These are phyloP conservation scores for Corylus heterophylla DNA, from an alignment of 306 rosid species.

Conservation along the genomic window DNA sequence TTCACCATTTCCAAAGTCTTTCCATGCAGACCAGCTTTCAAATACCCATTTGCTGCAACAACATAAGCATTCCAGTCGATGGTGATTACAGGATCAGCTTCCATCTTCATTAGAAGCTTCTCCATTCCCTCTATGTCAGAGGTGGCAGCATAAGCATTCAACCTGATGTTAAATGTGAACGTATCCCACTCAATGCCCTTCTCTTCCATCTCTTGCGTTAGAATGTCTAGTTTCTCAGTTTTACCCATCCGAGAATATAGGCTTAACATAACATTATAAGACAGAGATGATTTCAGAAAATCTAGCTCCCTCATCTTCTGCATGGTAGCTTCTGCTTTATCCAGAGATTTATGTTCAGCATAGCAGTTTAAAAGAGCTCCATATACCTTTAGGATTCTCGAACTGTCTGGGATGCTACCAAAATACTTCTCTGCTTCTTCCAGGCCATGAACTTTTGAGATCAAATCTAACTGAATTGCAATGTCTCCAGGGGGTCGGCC, in stretches of 20 bases:
- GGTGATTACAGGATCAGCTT: slow-evolving; percentile 45
- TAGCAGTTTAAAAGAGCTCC: slow-evolving; percentile 64
- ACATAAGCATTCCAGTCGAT: slow-evolving; percentile 49
- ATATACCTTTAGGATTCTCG: slow-evolving; percentile 40
- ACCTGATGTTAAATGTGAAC: slow-evolving; percentile 42
- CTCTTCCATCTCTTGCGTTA: slow-evolving; percentile 59
- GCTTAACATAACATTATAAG: slow-evolving; percentile 55
- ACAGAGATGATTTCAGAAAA: slow-evolving; percentile 19
- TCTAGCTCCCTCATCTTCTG: slow-evolving; percentile 45
- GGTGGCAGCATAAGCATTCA: slow-evolving; percentile 47
- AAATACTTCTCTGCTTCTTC: slow-evolving; percentile 63
- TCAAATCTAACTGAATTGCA: slow-evolving; percentile 52
- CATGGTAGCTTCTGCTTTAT: slow-evolving; percentile 58
- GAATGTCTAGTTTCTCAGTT: slow-evolving; percentile 46
- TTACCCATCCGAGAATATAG: slow-evolving; percentile 57
- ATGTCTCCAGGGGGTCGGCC: slow-evolving; percentile 33
- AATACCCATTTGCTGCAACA: slow-evolving; percentile 56
- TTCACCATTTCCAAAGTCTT: slow-evolving; percentile 41
- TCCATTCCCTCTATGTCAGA: slow-evolving; percentile 51
- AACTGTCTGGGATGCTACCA: slow-evolving; percentile 34
- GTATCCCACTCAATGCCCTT: slow-evolving; percentile 37
- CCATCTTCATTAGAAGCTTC: slow-evolving; percentile 57
- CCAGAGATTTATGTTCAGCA: slow-evolving; percentile 44
- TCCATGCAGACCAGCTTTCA: slow-evolving; percentile 48
- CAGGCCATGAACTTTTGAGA: slow-evolving; percentile 59